Evolutionary conservation across 192 early-diverging fungal genomes (phyloP).

Genomic region (Rhizophagus sp.): DNA sequence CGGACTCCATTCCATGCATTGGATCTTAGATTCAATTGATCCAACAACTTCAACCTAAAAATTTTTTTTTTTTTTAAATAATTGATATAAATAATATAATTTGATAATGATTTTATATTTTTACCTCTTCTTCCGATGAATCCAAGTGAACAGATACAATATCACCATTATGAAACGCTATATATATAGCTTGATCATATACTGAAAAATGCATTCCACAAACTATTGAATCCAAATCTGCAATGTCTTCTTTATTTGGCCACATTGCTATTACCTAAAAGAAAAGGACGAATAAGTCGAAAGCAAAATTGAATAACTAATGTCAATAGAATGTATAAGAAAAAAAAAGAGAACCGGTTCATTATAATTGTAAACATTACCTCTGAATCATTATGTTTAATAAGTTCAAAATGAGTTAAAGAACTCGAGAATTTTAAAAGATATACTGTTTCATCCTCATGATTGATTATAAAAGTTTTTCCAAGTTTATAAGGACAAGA

Average conservation of each 20-base stretch:
- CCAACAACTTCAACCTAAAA: conserved; percentile 68
- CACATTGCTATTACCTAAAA: not conserved
- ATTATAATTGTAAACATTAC: not conserved
- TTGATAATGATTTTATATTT: not conserved
- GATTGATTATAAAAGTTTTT: not conserved
- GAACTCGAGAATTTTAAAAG: not conserved
- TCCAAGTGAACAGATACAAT: conserved; percentile 53
- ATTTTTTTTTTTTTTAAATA: not conserved
- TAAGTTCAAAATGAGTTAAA: not conserved
- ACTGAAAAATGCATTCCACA: conserved; percentile 53
- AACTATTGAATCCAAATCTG: conserved; percentile 29
- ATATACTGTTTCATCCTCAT: not conserved
- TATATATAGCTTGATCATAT: conserved; percentile 56
- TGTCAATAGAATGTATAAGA: not conserved
- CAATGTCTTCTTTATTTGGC: not conserved
- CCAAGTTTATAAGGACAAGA: not conserved
- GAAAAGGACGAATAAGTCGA: not conserved
- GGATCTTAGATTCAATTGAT: conserved; percentile 72
- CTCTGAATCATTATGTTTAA: not conserved
- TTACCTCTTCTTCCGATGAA: conserved; percentile 37
- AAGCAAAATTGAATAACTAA: not conserved
- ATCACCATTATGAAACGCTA: conserved; percentile 57
- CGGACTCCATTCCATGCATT: conserved; percentile 80
- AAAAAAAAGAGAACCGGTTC: no score
- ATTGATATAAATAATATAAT: not conserved